Conservation (phyloP, 108 stramenopile species). For the Cyclotella atomus region DNA sequence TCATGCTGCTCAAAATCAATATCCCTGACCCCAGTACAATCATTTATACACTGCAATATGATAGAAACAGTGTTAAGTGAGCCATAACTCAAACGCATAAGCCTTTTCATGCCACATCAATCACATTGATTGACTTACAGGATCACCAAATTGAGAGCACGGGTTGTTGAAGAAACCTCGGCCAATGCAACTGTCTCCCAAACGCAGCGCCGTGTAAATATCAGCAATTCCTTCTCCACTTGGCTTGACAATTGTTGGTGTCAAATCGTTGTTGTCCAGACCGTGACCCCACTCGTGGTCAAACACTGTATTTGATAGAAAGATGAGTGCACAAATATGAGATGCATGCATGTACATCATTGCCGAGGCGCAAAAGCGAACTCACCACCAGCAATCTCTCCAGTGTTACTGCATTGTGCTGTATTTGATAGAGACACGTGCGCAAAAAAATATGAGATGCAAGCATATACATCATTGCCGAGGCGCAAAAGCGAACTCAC, state of each 20-base stretch:
- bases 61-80: no score
- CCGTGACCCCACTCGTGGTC: conserved; percentile 29
- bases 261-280: conserved; percentile 17
- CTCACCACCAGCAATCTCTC: conserved; percentile 11
- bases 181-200: conserved; percentile 29
- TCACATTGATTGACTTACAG: no score
- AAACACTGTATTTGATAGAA: no score
- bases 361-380: no score
- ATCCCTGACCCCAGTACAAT: conserved; percentile 21
- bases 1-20: conserved; percentile 9
- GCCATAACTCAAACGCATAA: no score
- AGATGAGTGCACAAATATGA: no score
- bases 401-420: conserved; percentile 12
- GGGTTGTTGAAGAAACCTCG: conserved; percentile 9
- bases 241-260: conserved; percentile 7
- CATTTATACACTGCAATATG: conserved; percentile 4
- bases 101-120: no score
- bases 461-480: background rate
- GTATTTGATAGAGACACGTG: background rate
- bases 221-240: conserved; percentile 33
- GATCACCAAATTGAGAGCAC: background rate
- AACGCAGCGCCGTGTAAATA: conserved; percentile 18
- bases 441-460: background rate
- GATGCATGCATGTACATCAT: no score
- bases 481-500: background rate